Conservation (phyloP, 73 alveolate species). For the Symbiodinium pilosum region DNA sequence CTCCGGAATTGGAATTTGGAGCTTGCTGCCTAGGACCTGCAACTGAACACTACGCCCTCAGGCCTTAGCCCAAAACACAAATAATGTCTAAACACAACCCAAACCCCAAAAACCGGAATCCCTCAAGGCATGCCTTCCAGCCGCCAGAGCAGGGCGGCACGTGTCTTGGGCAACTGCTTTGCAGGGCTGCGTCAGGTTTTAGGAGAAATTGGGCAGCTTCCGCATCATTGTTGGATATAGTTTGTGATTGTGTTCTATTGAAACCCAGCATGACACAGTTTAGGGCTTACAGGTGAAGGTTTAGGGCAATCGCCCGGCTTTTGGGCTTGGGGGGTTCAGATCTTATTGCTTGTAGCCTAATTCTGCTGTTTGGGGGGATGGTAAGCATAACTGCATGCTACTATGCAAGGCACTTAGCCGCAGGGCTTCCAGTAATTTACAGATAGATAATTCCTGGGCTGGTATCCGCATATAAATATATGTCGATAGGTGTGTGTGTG, state of each 20-base stretch:
- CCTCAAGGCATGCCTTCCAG: not conserved
- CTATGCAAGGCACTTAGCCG: no score
- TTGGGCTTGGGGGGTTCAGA: not conserved
- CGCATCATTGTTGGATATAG: no score
- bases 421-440: not conserved
- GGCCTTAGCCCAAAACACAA: not conserved
- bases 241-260: no score
- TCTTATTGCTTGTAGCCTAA: not conserved
- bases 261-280: no score
- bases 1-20: not conserved
- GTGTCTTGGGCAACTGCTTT: not conserved
- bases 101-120: not conserved
- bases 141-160: slow-evolving; percentile 7
- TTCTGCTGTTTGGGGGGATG: not conserved
- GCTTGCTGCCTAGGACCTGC: not conserved
- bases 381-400: not conserved
- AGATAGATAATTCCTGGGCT: not conserved
- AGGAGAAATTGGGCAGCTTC: no score
- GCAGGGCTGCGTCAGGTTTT: no score
- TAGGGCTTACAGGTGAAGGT: not conserved
- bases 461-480: not conserved
- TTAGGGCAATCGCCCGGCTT: not conserved
- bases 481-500: not conserved
- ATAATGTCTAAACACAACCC: no score
- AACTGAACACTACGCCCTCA: not conserved